A percentile compares a stretch with the other conserved stretches of the same genome.
These are phyloP conservation scores for Geoglossum cookeanum DNA, from an alignment of 2,329 filamentous ascomycete genomes.

Conservation along the genomic window DNA sequence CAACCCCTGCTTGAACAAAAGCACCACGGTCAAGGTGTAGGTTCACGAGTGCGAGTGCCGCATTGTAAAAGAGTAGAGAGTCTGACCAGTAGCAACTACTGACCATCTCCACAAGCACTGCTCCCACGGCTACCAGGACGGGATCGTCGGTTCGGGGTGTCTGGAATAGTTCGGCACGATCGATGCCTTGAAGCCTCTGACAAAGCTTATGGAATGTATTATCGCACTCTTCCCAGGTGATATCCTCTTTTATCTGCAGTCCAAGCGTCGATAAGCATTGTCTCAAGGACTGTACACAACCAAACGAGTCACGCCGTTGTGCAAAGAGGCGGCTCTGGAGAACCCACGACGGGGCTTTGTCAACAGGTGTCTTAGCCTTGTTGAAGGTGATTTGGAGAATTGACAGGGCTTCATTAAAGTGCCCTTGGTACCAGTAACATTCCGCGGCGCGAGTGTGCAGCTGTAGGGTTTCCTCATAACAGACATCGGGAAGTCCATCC, in stretches of 20 bases:
- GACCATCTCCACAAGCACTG: constrained; percentile 50
- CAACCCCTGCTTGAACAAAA: constrained; percentile 50
- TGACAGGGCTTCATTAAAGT: constrained; percentile 4
- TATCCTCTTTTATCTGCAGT: constrained; percentile 3
- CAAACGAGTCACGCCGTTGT: constrained; percentile 2
- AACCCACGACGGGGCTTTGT: constrained; percentile 6
- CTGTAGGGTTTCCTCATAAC: constrained; percentile 46
- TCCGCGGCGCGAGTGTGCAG: constrained; percentile 5
- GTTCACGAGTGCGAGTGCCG: constrained; percentile 45
- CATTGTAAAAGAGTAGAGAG: constrained; percentile 50
- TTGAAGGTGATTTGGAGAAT: constrained; percentile 5
- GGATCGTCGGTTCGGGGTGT: constrained; percentile 2
- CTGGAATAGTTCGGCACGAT: constrained; percentile 3
- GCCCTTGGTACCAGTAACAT: constrained; percentile 6
- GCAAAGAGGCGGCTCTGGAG: constrained; percentile 6
- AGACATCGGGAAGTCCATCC: constrained; percentile 47
- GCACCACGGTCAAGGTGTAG: constrained; percentile 43
- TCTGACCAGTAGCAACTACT: constrained; percentile 59
- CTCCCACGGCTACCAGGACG: constrained; percentile 19
- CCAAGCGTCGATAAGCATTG: constrained; percentile 4
- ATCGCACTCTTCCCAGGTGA: constrained; percentile 6
- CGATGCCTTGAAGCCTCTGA: not conserved
- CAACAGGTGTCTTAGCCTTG: constrained; percentile 3
- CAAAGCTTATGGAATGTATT: constrained; percentile 4
- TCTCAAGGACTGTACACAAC: constrained; percentile 3